Evolutionary conservation across 225 moss, liverwort and hornwort species (phyloP).

Genomic region (Climacium dendroides): DNA sequence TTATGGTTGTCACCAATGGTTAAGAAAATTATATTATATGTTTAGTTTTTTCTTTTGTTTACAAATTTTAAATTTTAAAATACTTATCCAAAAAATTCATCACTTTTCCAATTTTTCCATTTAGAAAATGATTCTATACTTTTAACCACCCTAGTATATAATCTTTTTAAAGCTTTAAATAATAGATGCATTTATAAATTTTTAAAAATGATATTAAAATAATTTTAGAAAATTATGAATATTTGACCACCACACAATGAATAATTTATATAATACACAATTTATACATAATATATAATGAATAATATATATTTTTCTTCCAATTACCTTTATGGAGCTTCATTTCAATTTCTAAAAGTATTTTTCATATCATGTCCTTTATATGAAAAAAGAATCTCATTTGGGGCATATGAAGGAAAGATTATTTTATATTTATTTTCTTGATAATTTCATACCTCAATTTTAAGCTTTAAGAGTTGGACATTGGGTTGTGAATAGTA

Average conservation of each 20-base stretch:
- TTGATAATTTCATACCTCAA: too few species aligned
- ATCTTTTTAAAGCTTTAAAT: background rate
- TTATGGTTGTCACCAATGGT: background rate
- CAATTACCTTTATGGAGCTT: background rate
- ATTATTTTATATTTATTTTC: too few species aligned
- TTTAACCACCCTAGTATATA: background rate
- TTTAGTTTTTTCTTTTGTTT: background rate
- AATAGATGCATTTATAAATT: accelerated
- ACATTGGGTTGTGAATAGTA: background rate
- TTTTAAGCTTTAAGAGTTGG: background rate
- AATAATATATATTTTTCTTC: background rate
- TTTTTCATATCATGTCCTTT: background rate
- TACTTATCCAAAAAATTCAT: background rate
- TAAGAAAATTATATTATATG: background rate
- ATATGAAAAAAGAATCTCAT: accelerated
- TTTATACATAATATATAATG: too few species aligned
- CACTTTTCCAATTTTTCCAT: background rate
- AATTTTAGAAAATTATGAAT: background rate
- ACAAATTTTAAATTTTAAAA: background rate
- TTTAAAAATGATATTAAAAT: too few species aligned
- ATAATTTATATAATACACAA: too few species aligned
- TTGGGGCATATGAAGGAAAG: accelerated
- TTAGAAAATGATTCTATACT: background rate
- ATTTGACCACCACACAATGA: background rate
- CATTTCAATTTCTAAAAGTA: background rate